A percentile compares a stretch with the other conserved stretches of the same genome.
phyloP scores from a whole-genome alignment of 2,329 filamentous ascomycete species.

The Coniosporium tulheliwenetii region DNA sequence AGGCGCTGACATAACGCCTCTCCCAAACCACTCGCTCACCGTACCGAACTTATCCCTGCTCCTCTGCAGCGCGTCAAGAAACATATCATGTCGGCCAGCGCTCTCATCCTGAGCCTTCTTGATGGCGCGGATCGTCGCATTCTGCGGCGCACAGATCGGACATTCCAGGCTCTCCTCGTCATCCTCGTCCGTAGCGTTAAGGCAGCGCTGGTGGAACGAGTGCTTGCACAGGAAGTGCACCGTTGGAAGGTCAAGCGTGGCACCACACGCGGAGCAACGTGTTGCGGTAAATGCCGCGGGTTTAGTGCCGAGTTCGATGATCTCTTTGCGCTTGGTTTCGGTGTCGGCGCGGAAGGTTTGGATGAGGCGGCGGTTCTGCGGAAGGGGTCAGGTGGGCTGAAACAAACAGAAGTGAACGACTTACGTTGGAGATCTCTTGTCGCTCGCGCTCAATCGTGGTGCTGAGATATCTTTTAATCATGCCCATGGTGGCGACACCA shows the following conservation, averaged over 20 bases:
- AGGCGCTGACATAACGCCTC: conserved; percentile 64
- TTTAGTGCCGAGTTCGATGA: conserved; percentile 60
- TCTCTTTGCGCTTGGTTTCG: conserved; percentile 59
- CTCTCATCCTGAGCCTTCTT: conserved; percentile 74
- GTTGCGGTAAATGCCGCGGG: conserved; percentile 84
- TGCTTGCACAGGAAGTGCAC: conserved; percentile 98
- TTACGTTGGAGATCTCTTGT: conserved; percentile 57
- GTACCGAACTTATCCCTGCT: conserved; percentile 79
- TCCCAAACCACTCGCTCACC: conserved; percentile 85
- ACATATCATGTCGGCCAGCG: conserved; percentile 76
- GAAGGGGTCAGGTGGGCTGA: not conserved
- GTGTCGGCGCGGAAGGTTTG: conserved; percentile 75
- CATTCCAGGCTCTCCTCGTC: conserved; percentile 60
- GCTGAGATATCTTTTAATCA: conserved; percentile 85
- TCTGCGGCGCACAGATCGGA: conserved; percentile 68
- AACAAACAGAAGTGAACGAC: conserved; percentile 4
- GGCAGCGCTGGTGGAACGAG: conserved; percentile 83
- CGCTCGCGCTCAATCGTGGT: conserved; percentile 80
- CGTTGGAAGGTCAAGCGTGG: conserved; percentile 66
- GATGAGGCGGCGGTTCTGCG: conserved; percentile 61
- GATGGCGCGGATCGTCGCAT: conserved; percentile 79
- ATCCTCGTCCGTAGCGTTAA: conserved; percentile 40
- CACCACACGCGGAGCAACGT: conserved; percentile 68
- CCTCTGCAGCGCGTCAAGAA: conserved; percentile 61
- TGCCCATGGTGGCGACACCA: conserved; percentile 86